Base-by-base conservation (phyloP, 2,329 filamentous ascomycete genomes). In the Claviceps digitariae region DNA sequence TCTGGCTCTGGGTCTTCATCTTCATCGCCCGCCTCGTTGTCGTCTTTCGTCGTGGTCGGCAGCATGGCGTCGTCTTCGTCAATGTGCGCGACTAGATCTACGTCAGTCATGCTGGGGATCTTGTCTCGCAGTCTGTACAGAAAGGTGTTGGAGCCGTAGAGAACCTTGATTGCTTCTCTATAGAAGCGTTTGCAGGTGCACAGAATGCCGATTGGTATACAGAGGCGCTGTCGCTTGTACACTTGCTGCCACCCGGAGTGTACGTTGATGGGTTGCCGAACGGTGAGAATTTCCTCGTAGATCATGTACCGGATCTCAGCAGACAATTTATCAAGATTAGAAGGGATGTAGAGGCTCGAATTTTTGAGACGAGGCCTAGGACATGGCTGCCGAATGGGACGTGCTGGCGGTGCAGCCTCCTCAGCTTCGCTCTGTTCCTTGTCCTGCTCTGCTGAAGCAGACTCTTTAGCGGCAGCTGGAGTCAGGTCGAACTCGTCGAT, bases 111-210 rank as follows among this genome's bases (percentile, higher is more conserved):
- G 36, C 52, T n/a, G 1, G 59, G 61, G 8, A 49, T 57, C 15
- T 53, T 53, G 55, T 77, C 73, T 1, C 74, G 68, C 13, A 77
- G 61, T 8, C 66, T 62, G 55, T 79, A 78, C 1, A 65, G 57
- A 55, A 79, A 79, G 0, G 51, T 65, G 50, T 79, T 79, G 29
- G 69, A 64, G 2, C 72, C 70, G 54, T 75, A 79, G 1, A 79
- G 64, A 4, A 77, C 60, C 1, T 58, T 58, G 2, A 66, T 56
- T 2, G 69, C 71, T 59, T 77, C 72, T 0, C 48, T 7, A 34
- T 66, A 66, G 29, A 74, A 57, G 1, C 54, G 52, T 3, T 56
- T 59, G 61, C 68, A 72, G 2, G 62, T 64, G 3, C 56, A 51
- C 25, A 79, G 61, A 45, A 79, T 67, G 0, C 55, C 56, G 2